Percentiles rank a stretch among this genome's conserved stretches.
Evolutionary conservation across 805 yeast genomes (phyloP).

Genomic region (Jamesozyma piceae): DNA sequence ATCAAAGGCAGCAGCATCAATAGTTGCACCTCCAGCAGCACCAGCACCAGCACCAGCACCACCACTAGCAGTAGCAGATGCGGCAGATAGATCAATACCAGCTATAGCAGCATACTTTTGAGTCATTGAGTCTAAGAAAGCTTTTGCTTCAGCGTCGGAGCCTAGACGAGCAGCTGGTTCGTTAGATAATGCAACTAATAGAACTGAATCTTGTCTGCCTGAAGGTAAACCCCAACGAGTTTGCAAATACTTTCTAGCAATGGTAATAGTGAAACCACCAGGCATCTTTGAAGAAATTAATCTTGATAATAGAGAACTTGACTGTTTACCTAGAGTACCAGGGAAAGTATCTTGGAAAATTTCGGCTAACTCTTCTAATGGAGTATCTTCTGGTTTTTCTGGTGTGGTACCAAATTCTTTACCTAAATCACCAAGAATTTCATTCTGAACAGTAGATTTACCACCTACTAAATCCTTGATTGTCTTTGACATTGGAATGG

Average conservation of each 20-base stretch:
- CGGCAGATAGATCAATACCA: slow-evolving; percentile 67
- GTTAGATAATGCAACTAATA: slow-evolving; percentile 71
- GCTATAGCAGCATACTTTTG: slow-evolving; percentile 77
- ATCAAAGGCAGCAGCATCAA: slow-evolving; percentile 94
- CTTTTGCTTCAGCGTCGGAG: slow-evolving; percentile 82
- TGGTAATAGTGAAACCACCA: slow-evolving; percentile 92
- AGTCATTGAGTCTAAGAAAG: slow-evolving; percentile 71
- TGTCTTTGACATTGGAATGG: slow-evolving; percentile 81
- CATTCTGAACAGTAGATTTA: slow-evolving; percentile 97
- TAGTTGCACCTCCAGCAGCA: slow-evolving; percentile 72
- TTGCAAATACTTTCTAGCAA: slow-evolving; percentile 86
- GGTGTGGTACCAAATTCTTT: slow-evolving; percentile 97
- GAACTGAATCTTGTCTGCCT: slow-evolving; percentile 89
- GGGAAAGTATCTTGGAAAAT: slow-evolving; percentile 83
- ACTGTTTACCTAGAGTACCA: slow-evolving; percentile 90
- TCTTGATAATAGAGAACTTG: slow-evolving; percentile 80
- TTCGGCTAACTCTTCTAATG: slow-evolving; percentile 90
- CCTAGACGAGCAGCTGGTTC: slow-evolving; percentile 90
- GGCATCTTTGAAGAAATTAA: slow-evolving; percentile 97
- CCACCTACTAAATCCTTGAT: slow-evolving; percentile 97
- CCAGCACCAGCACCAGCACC: slow-evolving; percentile 44
- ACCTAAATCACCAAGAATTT: slow-evolving; percentile 95
- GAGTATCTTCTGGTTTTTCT: slow-evolving; percentile 98
- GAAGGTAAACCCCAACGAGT: slow-evolving; percentile 85
- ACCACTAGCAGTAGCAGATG: slow-evolving; percentile 45